Evolutionary conservation across 371 early-diverging fungal species (phyloP).

Genomic region (Furculomyces boomerangus): DNA sequence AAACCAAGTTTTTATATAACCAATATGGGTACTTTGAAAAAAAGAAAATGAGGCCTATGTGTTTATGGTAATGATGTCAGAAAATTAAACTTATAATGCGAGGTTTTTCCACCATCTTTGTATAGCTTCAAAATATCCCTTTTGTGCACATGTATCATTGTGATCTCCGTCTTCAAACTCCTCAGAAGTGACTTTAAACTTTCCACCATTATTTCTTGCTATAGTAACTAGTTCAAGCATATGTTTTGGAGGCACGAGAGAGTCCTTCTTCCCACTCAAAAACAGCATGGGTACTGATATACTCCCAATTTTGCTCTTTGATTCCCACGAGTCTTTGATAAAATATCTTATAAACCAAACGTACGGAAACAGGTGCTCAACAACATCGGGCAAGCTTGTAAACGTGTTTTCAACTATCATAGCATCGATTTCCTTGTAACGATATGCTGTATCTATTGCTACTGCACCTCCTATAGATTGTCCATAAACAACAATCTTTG

Average conservation of each 20-base stretch:
- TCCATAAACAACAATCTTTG: conserved; percentile 72
- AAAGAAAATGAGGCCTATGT: too few relatives aligned
- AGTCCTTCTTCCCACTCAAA: conserved; percentile 65
- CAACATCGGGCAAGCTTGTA: conserved; percentile 69
- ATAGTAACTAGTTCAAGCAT: conserved; percentile 55
- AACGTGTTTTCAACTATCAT: conserved; percentile 92
- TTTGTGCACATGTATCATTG: conserved; percentile 80
- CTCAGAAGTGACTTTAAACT: conserved; percentile 15
- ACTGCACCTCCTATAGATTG: conserved; percentile 97
- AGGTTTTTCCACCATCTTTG: conserved; percentile 16
- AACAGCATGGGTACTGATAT: conserved; percentile 70
- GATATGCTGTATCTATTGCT: conserved; percentile 48
- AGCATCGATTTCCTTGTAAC: conserved; percentile 34
- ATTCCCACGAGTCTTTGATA: conserved; percentile 79
- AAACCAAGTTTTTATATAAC: too few relatives aligned
- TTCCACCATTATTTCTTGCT: conserved; percentile 29
- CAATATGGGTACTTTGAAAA: too few relatives aligned
- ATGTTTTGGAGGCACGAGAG: conserved; percentile 72
- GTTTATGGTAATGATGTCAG: too few relatives aligned
- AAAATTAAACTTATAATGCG: neutral
- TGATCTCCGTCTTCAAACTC: conserved; percentile 65
- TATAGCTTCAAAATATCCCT: conserved; percentile 66
- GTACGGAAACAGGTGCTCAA: conserved; percentile 68
- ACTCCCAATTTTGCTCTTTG: conserved; percentile 45
- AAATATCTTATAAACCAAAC: conserved; percentile 50